These are phyloP conservation scores for Neopestalotiopsis sp. DNA, from an alignment of 2,329 filamentous ascomycete genomes.

Conservation along the genomic window DNA sequence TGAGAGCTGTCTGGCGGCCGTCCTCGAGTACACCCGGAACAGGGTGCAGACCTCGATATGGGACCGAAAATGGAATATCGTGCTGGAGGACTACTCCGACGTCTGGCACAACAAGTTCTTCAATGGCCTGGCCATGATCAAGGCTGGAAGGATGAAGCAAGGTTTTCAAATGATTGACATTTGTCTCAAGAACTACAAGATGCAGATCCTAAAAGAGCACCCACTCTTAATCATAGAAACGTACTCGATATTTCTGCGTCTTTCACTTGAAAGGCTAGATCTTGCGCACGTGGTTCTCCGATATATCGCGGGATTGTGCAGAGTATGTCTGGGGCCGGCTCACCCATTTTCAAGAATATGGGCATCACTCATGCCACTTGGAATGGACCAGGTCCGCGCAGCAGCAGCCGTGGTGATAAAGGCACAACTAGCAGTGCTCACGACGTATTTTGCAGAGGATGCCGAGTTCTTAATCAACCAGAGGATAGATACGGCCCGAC, in stretches of 20 bases:
- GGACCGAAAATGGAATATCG: neutral
- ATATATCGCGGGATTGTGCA: slow-evolving; percentile 5
- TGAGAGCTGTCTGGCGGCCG: slow-evolving; percentile 7
- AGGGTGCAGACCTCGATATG: neutral
- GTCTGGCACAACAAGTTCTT: slow-evolving; percentile 8
- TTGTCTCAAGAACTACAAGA: slow-evolving; percentile 8
- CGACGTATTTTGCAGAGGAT: slow-evolving; percentile 6
- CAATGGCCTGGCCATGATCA: neutral
- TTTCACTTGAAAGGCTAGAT: neutral
- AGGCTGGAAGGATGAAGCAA: slow-evolving; percentile 7
- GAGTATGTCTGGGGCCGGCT: neutral
- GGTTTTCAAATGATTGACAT: slow-evolving; percentile 11
- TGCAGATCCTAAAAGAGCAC: neutral
- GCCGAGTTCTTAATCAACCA: slow-evolving; percentile 8
- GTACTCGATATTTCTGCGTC: neutral
- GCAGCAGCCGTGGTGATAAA: slow-evolving; percentile 4
- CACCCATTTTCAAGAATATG: slow-evolving; percentile 9
- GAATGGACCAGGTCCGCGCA: neutral
- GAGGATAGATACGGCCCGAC: slow-evolving; percentile 4
- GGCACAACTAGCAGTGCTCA: neutral
- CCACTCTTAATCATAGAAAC: slow-evolving; percentile 15
- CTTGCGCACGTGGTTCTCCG: slow-evolving; percentile 6
- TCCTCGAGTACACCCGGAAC: slow-evolving; percentile 7
- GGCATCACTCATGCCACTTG: neutral
- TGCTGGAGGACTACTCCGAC: neutral